Evolutionary conservation across 176 grass and related monocot species (phyloP), one percentile per base, ranked within the genome.

Genomic region (Ensete ventricosum): DNA sequence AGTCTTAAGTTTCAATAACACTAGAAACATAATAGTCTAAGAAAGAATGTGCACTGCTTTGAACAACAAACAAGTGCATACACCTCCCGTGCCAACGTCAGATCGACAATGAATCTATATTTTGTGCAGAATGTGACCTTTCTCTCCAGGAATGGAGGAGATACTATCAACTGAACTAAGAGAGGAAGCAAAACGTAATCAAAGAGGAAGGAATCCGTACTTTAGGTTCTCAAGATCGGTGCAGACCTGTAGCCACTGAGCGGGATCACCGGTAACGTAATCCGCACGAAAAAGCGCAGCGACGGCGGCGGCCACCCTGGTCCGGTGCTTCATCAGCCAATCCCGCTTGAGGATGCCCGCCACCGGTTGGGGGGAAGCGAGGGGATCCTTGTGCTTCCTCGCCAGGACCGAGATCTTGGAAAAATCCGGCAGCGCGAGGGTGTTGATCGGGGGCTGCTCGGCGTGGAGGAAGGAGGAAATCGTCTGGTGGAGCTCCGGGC

Each of bases 151-250:
- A 9, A 20, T 21, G 5, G 9, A 21, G 43, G 8, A 9, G 51
- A 51, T 70, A 48, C 67, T 52, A 16, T 48, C 14, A 52, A 8
- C 48, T 52, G 63, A 65, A 26, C 63, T 65, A 65, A 70, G 52
- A 20, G 43, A 2, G 67, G 48, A 50, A 70, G 17, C 34, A 20
- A 50, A 74, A 17, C 58, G 27, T 19, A 23, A 16, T 64, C 58
- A 52, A 77, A 77, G 43, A 64, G 75, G 60, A 77, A 64, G 81
- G 64, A 69, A 58, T 52, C 71, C 9, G 64, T 87, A 94, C 95
- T 94, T 99, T 85, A 99, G 89, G 74, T 99, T 99, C 77, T 99
- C 95, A 49, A 99, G 95, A 91, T 99, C 95, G 75, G 88, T 94
- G 73, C 95, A 99, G 63, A 88, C 90, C 86, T 99, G 88, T 55